Conservation (phyloP, 2,329 filamentous ascomycete genomes). For the Clathrospora elynae region DNA sequence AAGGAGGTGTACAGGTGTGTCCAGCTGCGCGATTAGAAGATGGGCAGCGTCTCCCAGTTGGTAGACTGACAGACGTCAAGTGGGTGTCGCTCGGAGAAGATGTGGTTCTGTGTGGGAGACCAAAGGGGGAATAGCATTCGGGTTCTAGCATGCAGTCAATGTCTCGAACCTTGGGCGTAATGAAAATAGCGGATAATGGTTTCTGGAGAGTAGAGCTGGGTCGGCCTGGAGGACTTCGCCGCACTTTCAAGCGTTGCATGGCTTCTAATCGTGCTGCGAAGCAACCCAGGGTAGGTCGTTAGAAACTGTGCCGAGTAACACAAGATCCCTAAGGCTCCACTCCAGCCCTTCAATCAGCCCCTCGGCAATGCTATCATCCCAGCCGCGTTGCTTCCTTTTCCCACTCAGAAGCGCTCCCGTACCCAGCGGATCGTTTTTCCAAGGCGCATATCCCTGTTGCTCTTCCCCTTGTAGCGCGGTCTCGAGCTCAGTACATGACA, state of each 20-base stretch:
- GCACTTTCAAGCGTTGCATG: too few species aligned
- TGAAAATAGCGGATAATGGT: too few species aligned
- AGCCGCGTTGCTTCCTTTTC: constrained; percentile 51
- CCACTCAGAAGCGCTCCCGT: constrained; percentile 37
- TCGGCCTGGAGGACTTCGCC: too few species aligned
- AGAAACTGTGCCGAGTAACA: constrained; percentile 27
- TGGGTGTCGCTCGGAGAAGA: constrained; percentile 85
- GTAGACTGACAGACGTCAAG: constrained; percentile 67
- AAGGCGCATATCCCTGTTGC: constrained; percentile 45
- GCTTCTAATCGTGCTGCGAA: background rate
- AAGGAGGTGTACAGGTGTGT: constrained; percentile 77
- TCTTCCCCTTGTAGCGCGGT: constrained; percentile 47
- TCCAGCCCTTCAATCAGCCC: constrained; percentile 35
- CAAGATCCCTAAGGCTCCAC: constrained; percentile 35
- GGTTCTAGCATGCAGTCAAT: background rate
- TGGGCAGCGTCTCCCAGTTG: constrained; percentile 61
- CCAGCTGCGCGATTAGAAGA: constrained; percentile 63
- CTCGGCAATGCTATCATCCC: constrained; percentile 32
- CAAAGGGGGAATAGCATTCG: constrained; percentile 35
- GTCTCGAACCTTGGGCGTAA: too few species aligned
- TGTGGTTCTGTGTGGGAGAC: constrained; percentile 76
- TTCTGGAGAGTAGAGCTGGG: too few species aligned
- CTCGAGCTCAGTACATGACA: constrained; percentile 45
- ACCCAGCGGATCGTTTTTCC: constrained; percentile 50
- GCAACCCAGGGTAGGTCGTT: constrained; percentile 36